Evolutionary conservation across 805 yeast genomes (phyloP).

Genomic region (Metschnikowia arizonensis): DNA sequence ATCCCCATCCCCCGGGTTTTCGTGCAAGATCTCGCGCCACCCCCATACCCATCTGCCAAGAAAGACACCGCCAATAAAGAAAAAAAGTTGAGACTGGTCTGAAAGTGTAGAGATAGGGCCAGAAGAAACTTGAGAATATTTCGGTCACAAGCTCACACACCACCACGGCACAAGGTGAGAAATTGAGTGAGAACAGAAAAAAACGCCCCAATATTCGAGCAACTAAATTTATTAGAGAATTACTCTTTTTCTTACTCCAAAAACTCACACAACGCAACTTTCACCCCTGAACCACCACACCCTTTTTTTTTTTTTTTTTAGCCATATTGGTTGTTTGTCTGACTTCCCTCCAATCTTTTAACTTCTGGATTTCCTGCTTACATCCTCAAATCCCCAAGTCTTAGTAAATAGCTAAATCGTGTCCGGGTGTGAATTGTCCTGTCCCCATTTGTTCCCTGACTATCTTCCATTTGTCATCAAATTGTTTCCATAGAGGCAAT

Average conservation of each 20-base stretch:
- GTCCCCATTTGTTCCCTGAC: neutral
- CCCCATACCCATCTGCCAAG: neutral
- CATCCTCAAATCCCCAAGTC: neutral
- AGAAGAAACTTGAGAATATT: neutral
- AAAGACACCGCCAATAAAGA: neutral
- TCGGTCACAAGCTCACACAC: conserved; percentile 4
- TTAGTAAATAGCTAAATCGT: neutral
- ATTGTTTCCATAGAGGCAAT: conserved; percentile 1
- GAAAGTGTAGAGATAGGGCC: neutral
- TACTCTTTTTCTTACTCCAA: conserved; percentile 1
- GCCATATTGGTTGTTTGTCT: neutral
- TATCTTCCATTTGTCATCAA: neutral
- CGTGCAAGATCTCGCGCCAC: neutral
- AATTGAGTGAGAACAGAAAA: conserved; percentile 6
- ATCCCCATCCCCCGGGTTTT: too few species aligned
- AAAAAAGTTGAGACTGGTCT: conserved; percentile 1
- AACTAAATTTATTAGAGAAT: conserved; percentile 1
- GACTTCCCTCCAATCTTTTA: neutral
- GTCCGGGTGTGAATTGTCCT: conserved; percentile 1
- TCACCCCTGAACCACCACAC: neutral
- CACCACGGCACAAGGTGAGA: conserved; percentile 6
- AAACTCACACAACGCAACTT: neutral
- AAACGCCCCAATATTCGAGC: conserved; percentile 6
- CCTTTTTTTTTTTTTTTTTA: too few species aligned
- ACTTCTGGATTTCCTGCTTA: neutral